Base-by-base conservation (phyloP, 2,329 filamentous ascomycete species). In the Botryotinia convoluta region DNA sequence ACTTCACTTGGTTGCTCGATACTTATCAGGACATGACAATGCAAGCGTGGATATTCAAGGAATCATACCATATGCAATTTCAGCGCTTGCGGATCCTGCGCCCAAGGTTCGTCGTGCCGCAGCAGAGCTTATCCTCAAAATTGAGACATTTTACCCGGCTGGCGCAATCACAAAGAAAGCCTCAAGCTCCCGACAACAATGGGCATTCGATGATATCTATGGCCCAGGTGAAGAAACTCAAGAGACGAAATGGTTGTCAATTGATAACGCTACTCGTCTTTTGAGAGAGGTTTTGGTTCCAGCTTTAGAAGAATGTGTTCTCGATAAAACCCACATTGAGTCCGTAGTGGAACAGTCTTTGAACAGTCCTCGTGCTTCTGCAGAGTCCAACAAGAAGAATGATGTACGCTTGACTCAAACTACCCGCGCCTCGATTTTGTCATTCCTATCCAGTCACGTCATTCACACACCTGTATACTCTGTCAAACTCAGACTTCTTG, bases 241-340 rank as follows among this genome's bases (percentile, higher is more conserved):
- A 29, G 78, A 81, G 32, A 75, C 91, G 26, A 84, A 87, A 63
- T 89, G 88, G 85, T 84, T 97, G 71, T 82, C 87, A 5, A 79
- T 84, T 0, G 87, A 90, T 37, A 87, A 91, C 71, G 84, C 84
- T 3, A 84, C 86, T 61, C 90, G 88, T 73, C 82, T 97, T 32
- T 79, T 96, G 0, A 86, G 89, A 32, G 85, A 88, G 32, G 86
- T 92, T 54, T 83, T 98, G n/a, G 81, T 93, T 32, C 93, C 93
- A 0, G 88, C 87, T 2, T 83, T 97, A 16, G 95, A 98, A 82
- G 96, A 98, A 82, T 97, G 92, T 79, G 87, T 95, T 5, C 88
- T 98, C 77, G 94, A 98, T 79, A 84, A 89, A 6, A 88, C 87
- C 42, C 91, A 96, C 74, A 86, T 97, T 62, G 84, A 87, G 39